Conservation (phyloP, 2,329 filamentous ascomycete species). For the Talaromyces amestolkiae region DNA sequence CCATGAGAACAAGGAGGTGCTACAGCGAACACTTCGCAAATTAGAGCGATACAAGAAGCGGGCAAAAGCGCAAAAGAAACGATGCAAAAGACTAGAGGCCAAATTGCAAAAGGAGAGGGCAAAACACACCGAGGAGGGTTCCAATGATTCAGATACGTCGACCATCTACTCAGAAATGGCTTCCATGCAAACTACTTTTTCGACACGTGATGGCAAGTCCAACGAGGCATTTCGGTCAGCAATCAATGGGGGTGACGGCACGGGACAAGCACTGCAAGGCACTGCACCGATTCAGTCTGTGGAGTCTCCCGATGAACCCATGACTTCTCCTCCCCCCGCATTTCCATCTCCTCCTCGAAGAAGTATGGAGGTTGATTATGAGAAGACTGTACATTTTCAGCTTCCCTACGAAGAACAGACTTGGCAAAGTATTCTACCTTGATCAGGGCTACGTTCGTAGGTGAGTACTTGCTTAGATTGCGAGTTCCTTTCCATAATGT, state of each 20-base stretch:
- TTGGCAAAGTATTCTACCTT: not conserved
- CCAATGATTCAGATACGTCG: not conserved
- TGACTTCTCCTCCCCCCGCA: not conserved
- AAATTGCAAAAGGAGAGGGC: not conserved
- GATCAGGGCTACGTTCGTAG: not conserved
- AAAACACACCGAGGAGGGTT: not conserved
- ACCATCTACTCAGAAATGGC: not conserved
- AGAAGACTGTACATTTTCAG: not conserved
- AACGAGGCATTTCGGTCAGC: not conserved
- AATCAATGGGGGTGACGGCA: not conserved
- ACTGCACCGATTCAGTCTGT: not conserved
- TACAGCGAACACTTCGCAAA: not conserved
- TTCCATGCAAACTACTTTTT: not conserved
- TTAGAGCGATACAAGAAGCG: slow-evolving; percentile 1
- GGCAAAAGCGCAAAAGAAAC: not conserved
- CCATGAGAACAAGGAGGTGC: not conserved
- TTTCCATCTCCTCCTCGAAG: not conserved
- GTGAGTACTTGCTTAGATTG: not conserved
- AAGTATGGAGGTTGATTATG: not conserved
- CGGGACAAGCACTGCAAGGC: not conserved
- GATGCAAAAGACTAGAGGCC: not conserved
- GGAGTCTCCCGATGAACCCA: not conserved
- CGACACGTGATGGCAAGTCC: not conserved
- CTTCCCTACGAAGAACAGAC: not conserved
- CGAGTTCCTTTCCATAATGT: not conserved